A percentile compares a stretch with the other conserved stretches of the same genome.
Evolutionary conservation across 352 stramenopile species (phyloP).

Genomic region (Phytophthora sp.): DNA sequence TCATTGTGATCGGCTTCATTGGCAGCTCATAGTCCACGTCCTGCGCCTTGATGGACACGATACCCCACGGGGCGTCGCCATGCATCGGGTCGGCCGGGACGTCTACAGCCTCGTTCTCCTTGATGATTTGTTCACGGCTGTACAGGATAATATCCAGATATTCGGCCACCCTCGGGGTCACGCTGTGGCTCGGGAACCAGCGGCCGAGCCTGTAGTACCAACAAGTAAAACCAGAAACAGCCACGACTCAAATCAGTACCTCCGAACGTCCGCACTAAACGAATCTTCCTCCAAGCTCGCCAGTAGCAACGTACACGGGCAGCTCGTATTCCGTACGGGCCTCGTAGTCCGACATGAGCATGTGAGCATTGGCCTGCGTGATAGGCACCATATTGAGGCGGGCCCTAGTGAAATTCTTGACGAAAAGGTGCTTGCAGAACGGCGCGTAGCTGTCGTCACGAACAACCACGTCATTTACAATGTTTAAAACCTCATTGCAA

Average conservation of each 20-base stretch:
- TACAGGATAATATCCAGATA: conserved; percentile 99
- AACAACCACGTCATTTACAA: conserved; percentile 5
- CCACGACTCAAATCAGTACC: conserved; percentile 7
- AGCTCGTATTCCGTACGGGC: conserved; percentile 94
- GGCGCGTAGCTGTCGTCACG: conserved; percentile 90
- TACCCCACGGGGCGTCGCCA: conserved; percentile 89
- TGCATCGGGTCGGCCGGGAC: conserved; percentile 47
- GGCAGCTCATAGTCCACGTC: conserved; percentile 95
- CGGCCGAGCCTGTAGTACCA: conserved; percentile 59
- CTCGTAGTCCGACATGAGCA: conserved; percentile 95
- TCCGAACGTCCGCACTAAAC: background rate
- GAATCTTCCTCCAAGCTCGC: too few relatives aligned
- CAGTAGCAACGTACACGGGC: conserved; percentile 78
- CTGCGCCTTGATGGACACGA: conserved; percentile 98
- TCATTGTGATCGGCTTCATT: conserved; percentile 98
- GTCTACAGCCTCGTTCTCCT: conserved; percentile 92
- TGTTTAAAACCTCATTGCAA: background rate
- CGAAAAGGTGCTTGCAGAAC: conserved; percentile 99
- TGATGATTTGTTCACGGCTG: conserved; percentile 97
- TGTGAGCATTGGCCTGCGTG: conserved; percentile 93
- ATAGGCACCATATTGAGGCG: conserved; percentile 92
- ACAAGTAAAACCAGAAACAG: conserved; percentile 7
- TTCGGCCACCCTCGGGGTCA: conserved; percentile 89
- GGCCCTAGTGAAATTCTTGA: conserved; percentile 94
- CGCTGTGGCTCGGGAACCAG: conserved; percentile 93